Base-by-base conservation (phyloP, 2,329 filamentous ascomycete species). In the Biscogniauxia sp. region DNA sequence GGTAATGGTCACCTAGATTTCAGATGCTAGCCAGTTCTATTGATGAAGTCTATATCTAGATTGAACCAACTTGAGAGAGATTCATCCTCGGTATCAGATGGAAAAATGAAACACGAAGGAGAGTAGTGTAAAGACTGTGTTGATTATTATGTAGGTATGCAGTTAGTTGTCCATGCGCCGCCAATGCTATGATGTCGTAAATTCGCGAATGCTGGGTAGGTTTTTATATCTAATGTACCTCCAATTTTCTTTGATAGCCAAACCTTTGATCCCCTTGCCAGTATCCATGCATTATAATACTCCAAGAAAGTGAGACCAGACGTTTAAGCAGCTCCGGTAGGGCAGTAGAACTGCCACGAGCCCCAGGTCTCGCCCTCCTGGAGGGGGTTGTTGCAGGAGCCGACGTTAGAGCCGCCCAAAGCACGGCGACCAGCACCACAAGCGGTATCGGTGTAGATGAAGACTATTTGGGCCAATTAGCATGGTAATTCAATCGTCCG, bases 291-390 rank as follows among this genome's bases (percentile, higher is more conserved):
- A n/a, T 45, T 45, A 17, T 9, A 2, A n/a, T 13, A 45, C 11
- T 45, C 37, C 1, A n/a, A 11, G 3, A 17, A n/a, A n/a, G 4
- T 6, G 13, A 45, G 11, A 1, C 7, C 3, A 45, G 15, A 45
- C 17, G 11, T 17, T 45, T 59, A 60, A 20, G 55, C 53, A 50
- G 56, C 28, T 11, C 23, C 23, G 3, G 28, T 20, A 20, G 54
- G 25, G 65, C 66, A 67, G 2, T n/a, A 20, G 51, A 66, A 56
- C 9, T 62, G 20, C 62, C 61, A 68, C 2, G 66, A 64, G 54
- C 26, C 15, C 55, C 56, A 69, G 50, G 25, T 55, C 51, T 57
- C 45, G 32, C 45, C 59, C 2, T 26, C 51, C 17, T 20, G 20
- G n/a, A 19, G 13, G 1, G 57, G 15, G 53, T 63, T 60, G 20